A percentile compares a stretch with the other conserved stretches of the same genome.
phyloP scores from a whole-genome alignment of 495 filamentous ascomycete species.

The Penicillium lagena region DNA sequence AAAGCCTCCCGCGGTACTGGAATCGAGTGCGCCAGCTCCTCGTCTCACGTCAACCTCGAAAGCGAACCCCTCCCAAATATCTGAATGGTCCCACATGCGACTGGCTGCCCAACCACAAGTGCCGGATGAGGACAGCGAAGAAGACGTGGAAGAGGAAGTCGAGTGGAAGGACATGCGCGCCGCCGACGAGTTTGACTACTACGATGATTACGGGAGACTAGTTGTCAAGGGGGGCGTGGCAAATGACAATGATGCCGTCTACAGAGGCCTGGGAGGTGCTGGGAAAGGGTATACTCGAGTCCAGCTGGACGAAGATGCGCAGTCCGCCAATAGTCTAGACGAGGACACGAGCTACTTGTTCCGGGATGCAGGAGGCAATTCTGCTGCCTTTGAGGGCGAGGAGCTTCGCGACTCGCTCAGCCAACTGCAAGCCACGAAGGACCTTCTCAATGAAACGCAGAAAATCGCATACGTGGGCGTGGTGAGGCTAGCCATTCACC shows the following conservation, averaged over 20 bases:
- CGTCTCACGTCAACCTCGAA: conserved; percentile 15
- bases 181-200: conserved; percentile 84
- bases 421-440: conserved; percentile 94
- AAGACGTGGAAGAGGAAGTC: conserved; percentile 49
- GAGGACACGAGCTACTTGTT: conserved; percentile 97
- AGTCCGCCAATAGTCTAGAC: conserved; percentile 92
- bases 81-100: conserved; percentile 90
- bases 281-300: conserved; percentile 93
- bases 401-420: conserved; percentile 75
- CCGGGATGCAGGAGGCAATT: conserved; percentile 55
- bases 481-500: conserved; percentile 66
- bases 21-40: not conserved
- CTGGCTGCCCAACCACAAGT: conserved; percentile 48
- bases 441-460: conserved; percentile 90
- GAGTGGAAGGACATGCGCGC: conserved; percentile 94
- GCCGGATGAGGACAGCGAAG: conserved; percentile 32
- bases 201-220: conserved; percentile 86
- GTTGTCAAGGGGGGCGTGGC: conserved; percentile 68
- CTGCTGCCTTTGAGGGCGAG: conserved; percentile 64
- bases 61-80: conserved; percentile 34
- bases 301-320: conserved; percentile 86
- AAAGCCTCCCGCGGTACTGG: not conserved
- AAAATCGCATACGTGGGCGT: conserved; percentile 94
- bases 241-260: conserved; percentile 68
- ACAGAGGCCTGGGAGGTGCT: conserved; percentile 73